These are phyloP conservation scores for Phytophthora cryptogea DNA, from an alignment of 352 stramenopile species.

Conservation along the genomic window DNA sequence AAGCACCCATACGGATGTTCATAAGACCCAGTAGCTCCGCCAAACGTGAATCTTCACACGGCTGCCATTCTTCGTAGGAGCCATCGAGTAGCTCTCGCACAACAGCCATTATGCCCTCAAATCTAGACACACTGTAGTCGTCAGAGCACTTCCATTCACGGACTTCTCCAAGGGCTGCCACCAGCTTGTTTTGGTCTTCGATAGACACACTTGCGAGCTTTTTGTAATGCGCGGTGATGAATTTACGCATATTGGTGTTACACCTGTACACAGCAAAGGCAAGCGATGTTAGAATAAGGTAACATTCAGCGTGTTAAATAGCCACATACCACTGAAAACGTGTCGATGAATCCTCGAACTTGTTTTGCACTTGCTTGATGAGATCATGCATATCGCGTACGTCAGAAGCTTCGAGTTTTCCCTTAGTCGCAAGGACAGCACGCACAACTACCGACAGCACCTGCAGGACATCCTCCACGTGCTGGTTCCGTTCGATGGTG, in stretches of 20 bases:
- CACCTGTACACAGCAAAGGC: slow-evolving; percentile 10
- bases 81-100: slow-evolving; percentile 13
- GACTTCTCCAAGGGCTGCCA: slow-evolving; percentile 1
- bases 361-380: slow-evolving; percentile 17
- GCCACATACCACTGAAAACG: slow-evolving; percentile 25
- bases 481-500: background rate
- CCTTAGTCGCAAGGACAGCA: slow-evolving; percentile 11
- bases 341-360: slow-evolving; percentile 6
- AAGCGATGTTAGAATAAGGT: background rate
- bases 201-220: slow-evolving; percentile 5
- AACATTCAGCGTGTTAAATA: background rate
- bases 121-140: slow-evolving; percentile 11
- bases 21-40: slow-evolving; percentile 16
- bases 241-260: slow-evolving; percentile 15
- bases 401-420: slow-evolving; percentile 8
- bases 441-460: slow-evolving; percentile 10
- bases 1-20: slow-evolving; percentile 14
- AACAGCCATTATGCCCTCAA: slow-evolving; percentile 11
- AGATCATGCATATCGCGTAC: slow-evolving; percentile 18
- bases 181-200: slow-evolving; percentile 10
- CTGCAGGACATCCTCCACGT: slow-evolving; percentile 20
- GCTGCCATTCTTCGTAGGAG: slow-evolving; percentile 19
- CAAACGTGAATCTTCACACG: slow-evolving; percentile 11
- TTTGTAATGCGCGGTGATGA: slow-evolving; percentile 20
- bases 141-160: slow-evolving; percentile 13